Percentiles rank a stretch among this genome's conserved stretches.
phyloP scores from a whole-genome alignment of 257 asterid genomes.

The Solanum virginianum region DNA sequence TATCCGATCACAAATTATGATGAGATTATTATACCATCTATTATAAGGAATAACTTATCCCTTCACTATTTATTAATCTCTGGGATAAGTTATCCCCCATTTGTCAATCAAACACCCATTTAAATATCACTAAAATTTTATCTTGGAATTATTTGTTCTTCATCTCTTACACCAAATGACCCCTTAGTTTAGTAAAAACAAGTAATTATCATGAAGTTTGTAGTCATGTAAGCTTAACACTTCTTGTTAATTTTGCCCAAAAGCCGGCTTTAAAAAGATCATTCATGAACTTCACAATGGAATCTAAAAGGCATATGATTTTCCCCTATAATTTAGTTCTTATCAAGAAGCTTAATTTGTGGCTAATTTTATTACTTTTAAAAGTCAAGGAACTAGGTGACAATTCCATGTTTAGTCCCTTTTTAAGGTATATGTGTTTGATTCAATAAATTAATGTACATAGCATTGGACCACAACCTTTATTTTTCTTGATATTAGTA shows the following conservation, averaged over 20 bases:
- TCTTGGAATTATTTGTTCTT: too few species aligned
- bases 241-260: background rate
- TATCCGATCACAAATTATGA: too few species aligned
- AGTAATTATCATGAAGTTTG: background rate
- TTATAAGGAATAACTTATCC: too few species aligned
- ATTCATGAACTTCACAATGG: constrained; percentile 1
- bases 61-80: too few species aligned
- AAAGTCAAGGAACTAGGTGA: background rate
- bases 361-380: background rate
- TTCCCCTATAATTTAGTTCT: background rate
- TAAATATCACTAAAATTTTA: too few species aligned
- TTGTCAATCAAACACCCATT: too few species aligned
- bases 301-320: background rate
- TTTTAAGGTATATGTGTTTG: background rate
- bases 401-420: background rate
- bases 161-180: too few species aligned
- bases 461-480: background rate
- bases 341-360: background rate
- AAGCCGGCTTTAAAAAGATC: background rate
- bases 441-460: background rate
- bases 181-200: background rate
- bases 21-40: too few species aligned
- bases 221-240: background rate
- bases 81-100: too few species aligned
- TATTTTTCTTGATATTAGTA: background rate